A percentile compares a stretch with the other conserved stretches of the same genome.
Evolutionary conservation across 768 basidiomycete genomes (phyloP).

Genomic region (Suillus plorans): DNA sequence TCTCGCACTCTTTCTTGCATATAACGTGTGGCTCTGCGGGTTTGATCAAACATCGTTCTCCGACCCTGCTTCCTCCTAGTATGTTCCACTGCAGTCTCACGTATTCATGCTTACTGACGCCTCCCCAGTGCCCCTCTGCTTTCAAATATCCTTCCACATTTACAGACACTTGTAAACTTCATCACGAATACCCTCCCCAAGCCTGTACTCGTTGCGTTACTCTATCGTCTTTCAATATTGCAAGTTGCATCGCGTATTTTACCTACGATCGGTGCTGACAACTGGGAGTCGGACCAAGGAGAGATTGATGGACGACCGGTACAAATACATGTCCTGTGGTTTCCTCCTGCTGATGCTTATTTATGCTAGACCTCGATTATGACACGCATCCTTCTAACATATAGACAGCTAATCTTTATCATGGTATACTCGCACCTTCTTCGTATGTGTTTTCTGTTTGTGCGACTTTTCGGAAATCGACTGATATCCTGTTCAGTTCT

Average conservation of each 20-base stretch:
- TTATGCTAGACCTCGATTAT: constrained; percentile 66
- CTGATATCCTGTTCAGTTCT: constrained; percentile 52
- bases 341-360: neutral
- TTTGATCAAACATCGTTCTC: constrained; percentile 73
- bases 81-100: constrained; percentile 27
- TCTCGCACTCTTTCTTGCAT: constrained; percentile 84
- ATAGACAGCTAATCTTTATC: constrained; percentile 81
- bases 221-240: constrained; percentile 78
- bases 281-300: constrained; percentile 69
- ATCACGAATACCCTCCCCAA: constrained; percentile 84
- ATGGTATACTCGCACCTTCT: constrained; percentile 87
- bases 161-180: constrained; percentile 78
- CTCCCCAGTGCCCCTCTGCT: constrained; percentile 64
- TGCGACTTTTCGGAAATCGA: neutral
- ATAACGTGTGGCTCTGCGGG: constrained; percentile 88
- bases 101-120: constrained; percentile 10
- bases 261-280: constrained; percentile 80
- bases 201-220: constrained; percentile 74
- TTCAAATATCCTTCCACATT: constrained; percentile 77
- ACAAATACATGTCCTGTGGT: constrained; percentile 14
- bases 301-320: constrained; percentile 71
- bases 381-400: constrained; percentile 73
- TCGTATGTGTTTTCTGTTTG: constrained; percentile 45
- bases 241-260: constrained; percentile 82
- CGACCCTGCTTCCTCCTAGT: constrained; percentile 79